Conservation (phyloP, 306 rosid genomes). For the Citrullus colocynthis region DNA sequence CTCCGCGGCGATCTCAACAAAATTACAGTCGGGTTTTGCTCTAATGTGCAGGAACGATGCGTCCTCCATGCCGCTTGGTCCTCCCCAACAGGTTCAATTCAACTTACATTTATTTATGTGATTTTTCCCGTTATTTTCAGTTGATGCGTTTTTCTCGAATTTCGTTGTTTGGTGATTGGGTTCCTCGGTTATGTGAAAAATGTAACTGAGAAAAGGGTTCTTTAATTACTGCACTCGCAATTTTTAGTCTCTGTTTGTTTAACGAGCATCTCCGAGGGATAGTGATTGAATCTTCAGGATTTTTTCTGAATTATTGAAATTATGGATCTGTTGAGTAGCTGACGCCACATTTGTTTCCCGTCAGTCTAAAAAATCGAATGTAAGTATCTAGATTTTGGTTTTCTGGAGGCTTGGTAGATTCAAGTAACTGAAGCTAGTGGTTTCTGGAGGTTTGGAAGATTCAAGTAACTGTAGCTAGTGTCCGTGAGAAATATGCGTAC, state of each 20-base stretch:
- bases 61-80: conserved; percentile 97
- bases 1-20: conserved; percentile 98
- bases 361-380: neutral
- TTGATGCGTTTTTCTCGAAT: neutral
- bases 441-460: neutral
- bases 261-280: neutral
- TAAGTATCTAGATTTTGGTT: neutral
- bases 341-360: neutral
- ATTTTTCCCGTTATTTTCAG: neutral
- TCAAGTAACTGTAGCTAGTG: neutral
- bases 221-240: neutral
- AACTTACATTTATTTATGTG: neutral
- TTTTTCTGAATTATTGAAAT: neutral
- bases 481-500: neutral
- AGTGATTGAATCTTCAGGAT: neutral
- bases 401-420: neutral
- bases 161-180: neutral
- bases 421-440: neutral
- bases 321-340: neutral
- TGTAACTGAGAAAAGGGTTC: neutral
- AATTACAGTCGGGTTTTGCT: conserved; percentile 82
- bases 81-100: conserved; percentile 72
- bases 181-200: neutral
- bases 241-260: neutral
- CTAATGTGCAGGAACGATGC: conserved; percentile 88